Percentiles rank a stretch among this genome's conserved stretches.
Evolutionary conservation across 2,329 filamentous ascomycete genomes (phyloP).

Genomic region (Pseudogymnoascus sp.): DNA sequence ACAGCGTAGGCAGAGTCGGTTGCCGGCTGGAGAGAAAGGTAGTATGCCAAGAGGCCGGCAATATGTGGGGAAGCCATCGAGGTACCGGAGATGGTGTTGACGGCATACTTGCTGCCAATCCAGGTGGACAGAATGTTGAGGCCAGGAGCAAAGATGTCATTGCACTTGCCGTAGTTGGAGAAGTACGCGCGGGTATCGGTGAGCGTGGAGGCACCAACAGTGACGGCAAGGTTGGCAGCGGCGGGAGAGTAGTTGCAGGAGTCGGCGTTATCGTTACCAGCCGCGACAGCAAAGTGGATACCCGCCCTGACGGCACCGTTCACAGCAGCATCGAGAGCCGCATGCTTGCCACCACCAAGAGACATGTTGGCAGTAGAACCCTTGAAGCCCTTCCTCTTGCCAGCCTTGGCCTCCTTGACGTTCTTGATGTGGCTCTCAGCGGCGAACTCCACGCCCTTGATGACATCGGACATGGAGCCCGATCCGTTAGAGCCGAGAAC

Average conservation of each 20-base stretch:
- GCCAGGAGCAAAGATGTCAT: slow-evolving; percentile 97
- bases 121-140: slow-evolving; percentile 97
- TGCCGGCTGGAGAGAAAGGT: slow-evolving; percentile 89
- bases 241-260: slow-evolving; percentile 99
- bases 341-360: slow-evolving; percentile 94
- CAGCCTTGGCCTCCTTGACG: slow-evolving; percentile 71
- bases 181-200: slow-evolving; percentile 97
- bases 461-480: slow-evolving; percentile 96
- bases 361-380: slow-evolving; percentile 99
- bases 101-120: slow-evolving; percentile 92
- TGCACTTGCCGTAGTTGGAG: slow-evolving; percentile 99
- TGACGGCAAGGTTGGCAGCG: slow-evolving; percentile 84
- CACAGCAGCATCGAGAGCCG: slow-evolving; percentile 82
- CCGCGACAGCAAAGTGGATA: slow-evolving; percentile 95
- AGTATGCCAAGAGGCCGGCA: slow-evolving; percentile 92
- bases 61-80: slow-evolving; percentile 99
- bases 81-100: slow-evolving; percentile 98
- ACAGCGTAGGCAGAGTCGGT: slow-evolving; percentile 87
- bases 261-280: slow-evolving; percentile 97
- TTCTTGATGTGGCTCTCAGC: slow-evolving; percentile 72
- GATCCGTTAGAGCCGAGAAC: slow-evolving; percentile 96
- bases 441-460: slow-evolving; percentile 96
- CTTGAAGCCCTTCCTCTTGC: slow-evolving; percentile 95
- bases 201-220: slow-evolving; percentile 89
- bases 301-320: slow-evolving; percentile 89